A percentile compares a stretch with the other conserved stretches of the same genome.
phyloP scores from a whole-genome alignment of 495 filamentous ascomycete genomes.

The Penicillium pancosmium region DNA sequence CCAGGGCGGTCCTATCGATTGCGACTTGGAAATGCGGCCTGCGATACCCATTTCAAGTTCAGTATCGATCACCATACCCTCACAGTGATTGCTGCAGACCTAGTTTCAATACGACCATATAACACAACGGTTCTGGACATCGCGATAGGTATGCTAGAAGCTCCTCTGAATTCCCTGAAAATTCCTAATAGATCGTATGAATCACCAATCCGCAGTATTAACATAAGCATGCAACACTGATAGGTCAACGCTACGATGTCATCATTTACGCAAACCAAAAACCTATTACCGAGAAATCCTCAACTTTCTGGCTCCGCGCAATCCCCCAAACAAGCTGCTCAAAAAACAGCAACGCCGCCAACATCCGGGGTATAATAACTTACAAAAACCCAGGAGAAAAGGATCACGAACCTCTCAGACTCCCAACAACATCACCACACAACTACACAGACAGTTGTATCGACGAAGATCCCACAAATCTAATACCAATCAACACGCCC shows the following conservation, averaged over 20 bases:
- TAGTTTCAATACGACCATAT: slow-evolving; percentile 50
- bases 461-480: slow-evolving; percentile 8
- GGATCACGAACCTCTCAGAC: neutral
- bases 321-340: slow-evolving; percentile 52
- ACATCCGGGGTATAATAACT: slow-evolving; percentile 58
- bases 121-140: slow-evolving; percentile 48
- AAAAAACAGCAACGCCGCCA: slow-evolving; percentile 38
- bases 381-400: slow-evolving; percentile 46
- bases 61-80: slow-evolving; percentile 49
- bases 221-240: neutral
- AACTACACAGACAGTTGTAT: slow-evolving; percentile 2
- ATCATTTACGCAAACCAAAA: slow-evolving; percentile 60
- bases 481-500: slow-evolving; percentile 8
- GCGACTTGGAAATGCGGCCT: slow-evolving; percentile 46
- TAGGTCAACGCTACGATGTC: slow-evolving; percentile 66
- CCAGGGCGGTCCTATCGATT: slow-evolving; percentile 48
- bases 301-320: slow-evolving; percentile 66
- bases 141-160: slow-evolving; percentile 49
- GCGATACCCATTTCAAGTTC: slow-evolving; percentile 50
- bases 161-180: neutral
- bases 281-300: slow-evolving; percentile 6
- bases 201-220: too few species aligned
- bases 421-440: slow-evolving; percentile 7
- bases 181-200: too few species aligned
- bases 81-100: slow-evolving; percentile 47